Conservation (phyloP, 305 asterid species). For the Fraxinus velutina region DNA sequence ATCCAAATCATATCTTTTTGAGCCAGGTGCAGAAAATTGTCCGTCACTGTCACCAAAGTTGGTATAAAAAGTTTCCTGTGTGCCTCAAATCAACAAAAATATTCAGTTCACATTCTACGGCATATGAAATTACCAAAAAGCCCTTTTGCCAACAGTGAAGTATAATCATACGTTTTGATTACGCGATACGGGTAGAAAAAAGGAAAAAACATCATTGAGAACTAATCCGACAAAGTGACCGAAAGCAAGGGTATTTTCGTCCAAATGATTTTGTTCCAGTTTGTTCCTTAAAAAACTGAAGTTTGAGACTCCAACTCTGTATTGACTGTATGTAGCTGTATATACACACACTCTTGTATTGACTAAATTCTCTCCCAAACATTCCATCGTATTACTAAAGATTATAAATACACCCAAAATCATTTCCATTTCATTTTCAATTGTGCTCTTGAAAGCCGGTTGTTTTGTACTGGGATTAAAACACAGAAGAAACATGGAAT, state of each 20-base stretch:
- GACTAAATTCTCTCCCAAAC: neutral
- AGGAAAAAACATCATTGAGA: neutral
- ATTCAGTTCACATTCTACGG: neutral
- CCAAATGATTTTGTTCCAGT: conserved; percentile 7
- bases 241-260: conserved; percentile 54
- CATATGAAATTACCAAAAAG: neutral
- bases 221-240: conserved; percentile 31
- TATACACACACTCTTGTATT: conserved; percentile 19
- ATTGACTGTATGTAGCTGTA: neutral
- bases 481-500: conserved; percentile 26
- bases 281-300: conserved; percentile 38
- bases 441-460: conserved; percentile 26
- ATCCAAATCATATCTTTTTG: neutral
- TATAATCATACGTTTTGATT: neutral
- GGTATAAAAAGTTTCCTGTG: neutral
- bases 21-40: neutral
- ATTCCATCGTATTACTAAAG: neutral
- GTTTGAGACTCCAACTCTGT: neutral
- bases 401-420: neutral
- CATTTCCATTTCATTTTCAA: conserved; percentile 7
- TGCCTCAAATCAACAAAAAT: neutral
- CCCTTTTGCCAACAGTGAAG: neutral
- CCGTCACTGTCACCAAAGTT: neutral
- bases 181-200: neutral
- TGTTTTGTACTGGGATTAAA: conserved; percentile 28